Percentiles rank a stretch among this genome's conserved stretches.
These are phyloP conservation scores for Ceratocystis eucalypticola DNA, from an alignment of 2,329 filamentous ascomycete species.

Conservation along the genomic window DNA sequence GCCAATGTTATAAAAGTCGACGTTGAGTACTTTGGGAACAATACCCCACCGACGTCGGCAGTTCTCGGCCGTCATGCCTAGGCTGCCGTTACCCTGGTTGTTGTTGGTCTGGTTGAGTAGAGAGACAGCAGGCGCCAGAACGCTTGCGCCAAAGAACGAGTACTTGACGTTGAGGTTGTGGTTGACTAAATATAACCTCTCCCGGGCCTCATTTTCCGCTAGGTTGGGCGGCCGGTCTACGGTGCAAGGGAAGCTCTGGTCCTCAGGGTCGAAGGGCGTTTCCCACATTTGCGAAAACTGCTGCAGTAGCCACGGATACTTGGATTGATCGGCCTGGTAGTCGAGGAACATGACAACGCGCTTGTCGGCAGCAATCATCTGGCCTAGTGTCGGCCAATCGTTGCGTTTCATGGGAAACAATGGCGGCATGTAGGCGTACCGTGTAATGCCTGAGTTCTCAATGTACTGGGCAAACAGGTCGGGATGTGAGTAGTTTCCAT, in stretches of 20 bases:
- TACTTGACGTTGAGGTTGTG: constrained; percentile 81
- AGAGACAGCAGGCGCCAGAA: constrained; percentile 60
- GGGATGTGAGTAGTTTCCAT: constrained; percentile 57
- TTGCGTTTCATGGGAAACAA: constrained; percentile 55
- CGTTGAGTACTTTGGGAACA: constrained; percentile 64
- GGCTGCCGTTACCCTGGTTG: constrained; percentile 47
- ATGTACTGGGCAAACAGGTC: constrained; percentile 56
- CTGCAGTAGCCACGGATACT: constrained; percentile 72
- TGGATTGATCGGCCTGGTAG: constrained; percentile 66
- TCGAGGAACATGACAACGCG: constrained; percentile 72
- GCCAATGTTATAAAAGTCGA: constrained; percentile 72
- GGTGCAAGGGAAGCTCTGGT: constrained; percentile 59
- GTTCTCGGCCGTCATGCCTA: constrained; percentile 49
- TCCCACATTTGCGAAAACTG: constrained; percentile 86
- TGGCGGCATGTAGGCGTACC: constrained; percentile 61
- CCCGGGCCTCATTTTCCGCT: constrained; percentile 38
- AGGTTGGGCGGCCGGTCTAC: constrained; percentile 63
- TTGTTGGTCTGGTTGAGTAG: constrained; percentile 61
- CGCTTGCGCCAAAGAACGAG: constrained; percentile 45
- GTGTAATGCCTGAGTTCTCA: constrained; percentile 54
- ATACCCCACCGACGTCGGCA: constrained; percentile 51
- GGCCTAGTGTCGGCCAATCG: constrained; percentile 72
- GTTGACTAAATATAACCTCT: constrained; percentile 69
- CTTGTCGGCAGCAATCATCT: constrained; percentile 58
- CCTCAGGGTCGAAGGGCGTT: constrained; percentile 63